Evolutionary conservation across 768 basidiomycete species (phyloP).

Genomic region (Kwoniella newhampshirensis): DNA sequence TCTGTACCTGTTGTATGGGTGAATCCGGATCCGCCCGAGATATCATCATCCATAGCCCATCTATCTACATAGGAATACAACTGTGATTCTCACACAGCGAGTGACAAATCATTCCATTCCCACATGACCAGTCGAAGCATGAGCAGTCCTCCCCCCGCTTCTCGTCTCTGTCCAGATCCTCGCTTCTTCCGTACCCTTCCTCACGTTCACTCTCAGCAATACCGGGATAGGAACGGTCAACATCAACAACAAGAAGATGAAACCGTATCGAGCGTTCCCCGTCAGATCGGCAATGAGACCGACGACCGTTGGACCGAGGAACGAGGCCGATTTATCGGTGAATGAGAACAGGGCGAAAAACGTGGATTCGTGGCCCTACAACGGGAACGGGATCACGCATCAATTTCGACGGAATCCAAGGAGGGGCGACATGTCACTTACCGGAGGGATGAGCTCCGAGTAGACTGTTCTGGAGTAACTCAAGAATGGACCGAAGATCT

Average conservation of each 20-base stretch:
- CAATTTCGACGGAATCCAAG: neutral
- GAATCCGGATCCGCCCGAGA: no score
- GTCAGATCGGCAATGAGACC: conserved; percentile 83
- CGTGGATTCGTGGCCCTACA: conserved; percentile 73
- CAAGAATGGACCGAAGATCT: conserved; percentile 85
- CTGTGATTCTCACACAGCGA: no score
- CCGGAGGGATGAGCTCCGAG: conserved; percentile 76
- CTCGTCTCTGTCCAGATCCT: conserved; percentile 31
- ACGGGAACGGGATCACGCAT: neutral
- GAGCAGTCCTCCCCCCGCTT: no score
- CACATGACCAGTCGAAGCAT: no score
- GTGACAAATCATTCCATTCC: no score
- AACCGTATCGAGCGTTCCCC: conserved; percentile 86
- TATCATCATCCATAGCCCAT: no score
- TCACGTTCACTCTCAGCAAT: conserved; percentile 67
- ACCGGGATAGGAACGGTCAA: conserved; percentile 78
- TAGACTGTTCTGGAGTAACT: conserved; percentile 84
- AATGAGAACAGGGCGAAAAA: conserved; percentile 86
- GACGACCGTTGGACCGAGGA: conserved; percentile 85
- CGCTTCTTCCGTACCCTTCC: conserved; percentile 63
- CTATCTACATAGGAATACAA: no score
- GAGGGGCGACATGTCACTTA: conserved; percentile 16
- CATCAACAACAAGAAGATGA: conserved; percentile 82
- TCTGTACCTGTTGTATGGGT: no score
- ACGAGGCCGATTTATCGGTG: conserved; percentile 81